Evolutionary conservation across 73 alveolate genomes (phyloP).

Genomic region (Blepharisma japonicum): DNA sequence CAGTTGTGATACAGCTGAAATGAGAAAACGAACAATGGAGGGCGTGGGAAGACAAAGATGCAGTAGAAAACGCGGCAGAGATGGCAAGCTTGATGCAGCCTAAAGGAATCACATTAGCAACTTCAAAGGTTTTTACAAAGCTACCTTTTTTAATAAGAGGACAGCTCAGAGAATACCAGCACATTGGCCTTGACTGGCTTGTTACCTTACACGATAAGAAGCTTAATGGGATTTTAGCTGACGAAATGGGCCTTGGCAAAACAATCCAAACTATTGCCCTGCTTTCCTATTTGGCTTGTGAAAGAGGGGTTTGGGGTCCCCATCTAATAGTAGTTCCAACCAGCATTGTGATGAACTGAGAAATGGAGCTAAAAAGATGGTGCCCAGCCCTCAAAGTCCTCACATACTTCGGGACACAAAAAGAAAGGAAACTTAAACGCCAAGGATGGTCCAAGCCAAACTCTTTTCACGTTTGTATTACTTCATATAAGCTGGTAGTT

Average conservation of each 20-base stretch:
- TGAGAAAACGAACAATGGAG: constrained; percentile 37
- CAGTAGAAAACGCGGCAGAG: constrained; percentile 66
- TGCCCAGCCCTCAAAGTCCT: constrained; percentile 98
- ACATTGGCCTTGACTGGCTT: constrained; percentile 97
- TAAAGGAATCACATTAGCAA: constrained; percentile 58
- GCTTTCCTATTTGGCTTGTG: constrained; percentile 87
- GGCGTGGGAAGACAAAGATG: constrained; percentile 28
- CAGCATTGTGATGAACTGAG: constrained; percentile 98
- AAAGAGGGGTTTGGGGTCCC: constrained; percentile 98
- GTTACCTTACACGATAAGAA: constrained; percentile 95
- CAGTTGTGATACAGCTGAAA: neutral
- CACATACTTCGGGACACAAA: constrained; percentile 95
- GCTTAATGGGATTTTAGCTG: constrained; percentile 99
- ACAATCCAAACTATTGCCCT: constrained; percentile 92
- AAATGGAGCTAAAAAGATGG: constrained; percentile 99
- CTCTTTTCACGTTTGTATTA: constrained; percentile 98
- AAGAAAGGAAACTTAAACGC: constrained; percentile 93
- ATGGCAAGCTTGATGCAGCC: constrained; percentile 77
- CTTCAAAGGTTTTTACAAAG: constrained; percentile 62
- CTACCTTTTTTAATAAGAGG: constrained; percentile 93
- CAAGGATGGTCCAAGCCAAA: constrained; percentile 97
- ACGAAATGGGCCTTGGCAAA: constrained; percentile 98
- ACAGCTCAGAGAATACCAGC: constrained; percentile 88
- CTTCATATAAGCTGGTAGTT: constrained; percentile 93
- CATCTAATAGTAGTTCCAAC: constrained; percentile 99